A percentile compares a stretch with the other conserved stretches of the same genome.
These are phyloP conservation scores for Alternaria panax DNA, from an alignment of 2,329 filamentous ascomycete genomes.

Conservation along the genomic window DNA sequence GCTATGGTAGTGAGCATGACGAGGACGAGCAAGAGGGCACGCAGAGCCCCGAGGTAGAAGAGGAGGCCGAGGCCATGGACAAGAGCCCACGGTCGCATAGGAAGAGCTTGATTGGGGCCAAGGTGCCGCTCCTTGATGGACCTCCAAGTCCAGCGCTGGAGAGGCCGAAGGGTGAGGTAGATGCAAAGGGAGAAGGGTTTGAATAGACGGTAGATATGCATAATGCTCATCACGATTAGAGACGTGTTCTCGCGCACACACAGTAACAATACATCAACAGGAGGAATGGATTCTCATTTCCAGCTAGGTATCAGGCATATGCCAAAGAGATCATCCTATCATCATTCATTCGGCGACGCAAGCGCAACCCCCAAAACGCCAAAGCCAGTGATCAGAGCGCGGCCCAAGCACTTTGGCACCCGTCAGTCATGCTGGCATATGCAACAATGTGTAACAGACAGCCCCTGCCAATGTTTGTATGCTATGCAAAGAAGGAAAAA, in stretches of 20 bases:
- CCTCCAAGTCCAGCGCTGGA: conserved; percentile 42
- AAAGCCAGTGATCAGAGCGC: conserved; percentile 32
- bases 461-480: conserved; percentile 37
- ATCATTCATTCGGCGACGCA: conserved; percentile 1
- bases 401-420: conserved; percentile 52
- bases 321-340: not conserved
- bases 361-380: conserved; percentile 32
- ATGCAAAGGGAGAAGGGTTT: conserved; percentile 41
- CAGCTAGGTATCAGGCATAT: not conserved
- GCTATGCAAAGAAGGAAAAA: conserved; percentile 38
- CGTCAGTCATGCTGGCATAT: conserved; percentile 34
- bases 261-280: not conserved
- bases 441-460: conserved; percentile 23
- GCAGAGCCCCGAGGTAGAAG: conserved; percentile 42
- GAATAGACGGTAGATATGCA: conserved; percentile 28
- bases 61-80: conserved; percentile 48
- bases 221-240: conserved; percentile 7
- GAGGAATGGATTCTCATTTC: conserved; percentile 5
- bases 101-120: conserved; percentile 52
- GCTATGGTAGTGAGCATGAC: conserved; percentile 50
- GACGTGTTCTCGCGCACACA: not conserved
- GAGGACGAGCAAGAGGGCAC: conserved; percentile 19
- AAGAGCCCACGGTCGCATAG: conserved; percentile 48
- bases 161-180: conserved; percentile 30
- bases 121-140: conserved; percentile 37